phyloP scores from a whole-genome alignment of 805 yeast species.

The Metschnikowia dekortorum region DNA sequence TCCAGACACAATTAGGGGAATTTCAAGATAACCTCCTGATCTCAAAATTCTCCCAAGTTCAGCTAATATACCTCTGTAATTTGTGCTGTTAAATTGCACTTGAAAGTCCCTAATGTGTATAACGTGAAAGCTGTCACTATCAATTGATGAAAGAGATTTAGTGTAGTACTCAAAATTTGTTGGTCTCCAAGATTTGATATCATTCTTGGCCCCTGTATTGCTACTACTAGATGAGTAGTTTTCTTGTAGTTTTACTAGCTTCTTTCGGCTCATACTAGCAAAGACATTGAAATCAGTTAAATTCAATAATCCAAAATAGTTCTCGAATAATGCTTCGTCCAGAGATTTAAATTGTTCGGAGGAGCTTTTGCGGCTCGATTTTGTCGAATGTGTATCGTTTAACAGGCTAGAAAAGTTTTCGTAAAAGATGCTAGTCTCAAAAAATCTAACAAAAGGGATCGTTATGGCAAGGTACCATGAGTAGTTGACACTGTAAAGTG shows the following conservation, averaged over 20 bases:
- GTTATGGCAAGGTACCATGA: conserved; percentile 36
- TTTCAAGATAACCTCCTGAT: conserved; percentile 32
- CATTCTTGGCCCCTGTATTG: not conserved
- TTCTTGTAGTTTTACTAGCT: conserved; percentile 12
- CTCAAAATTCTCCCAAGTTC: conserved; percentile 36
- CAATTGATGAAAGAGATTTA: conserved; percentile 22
- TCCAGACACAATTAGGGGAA: conserved; percentile 20
- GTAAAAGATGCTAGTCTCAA: conserved; percentile 29
- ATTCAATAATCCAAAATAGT: conserved; percentile 8
- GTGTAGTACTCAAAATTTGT: conserved; percentile 16
- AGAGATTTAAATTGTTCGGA: conserved; percentile 3
- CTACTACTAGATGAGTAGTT: not conserved
- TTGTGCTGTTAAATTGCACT: conserved; percentile 27
- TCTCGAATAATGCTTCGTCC: conserved; percentile 7
- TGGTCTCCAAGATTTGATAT: conserved; percentile 7
- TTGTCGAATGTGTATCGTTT: too few relatives aligned
- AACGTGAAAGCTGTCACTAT: conserved; percentile 29
- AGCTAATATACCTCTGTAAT: conserved; percentile 21
- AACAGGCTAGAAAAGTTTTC: conserved; percentile 17
- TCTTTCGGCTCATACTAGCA: conserved; percentile 8
- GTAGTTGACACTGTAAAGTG: conserved; percentile 30
- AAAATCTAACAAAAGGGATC: conserved; percentile 33
- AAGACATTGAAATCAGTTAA: conserved; percentile 9
- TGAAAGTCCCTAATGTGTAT: conserved; percentile 35
- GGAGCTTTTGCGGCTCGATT: not conserved